These are phyloP conservation scores for Dothideomycetidae sp. DNA, from an alignment of 2,329 filamentous ascomycete genomes.

Conservation along the genomic window DNA sequence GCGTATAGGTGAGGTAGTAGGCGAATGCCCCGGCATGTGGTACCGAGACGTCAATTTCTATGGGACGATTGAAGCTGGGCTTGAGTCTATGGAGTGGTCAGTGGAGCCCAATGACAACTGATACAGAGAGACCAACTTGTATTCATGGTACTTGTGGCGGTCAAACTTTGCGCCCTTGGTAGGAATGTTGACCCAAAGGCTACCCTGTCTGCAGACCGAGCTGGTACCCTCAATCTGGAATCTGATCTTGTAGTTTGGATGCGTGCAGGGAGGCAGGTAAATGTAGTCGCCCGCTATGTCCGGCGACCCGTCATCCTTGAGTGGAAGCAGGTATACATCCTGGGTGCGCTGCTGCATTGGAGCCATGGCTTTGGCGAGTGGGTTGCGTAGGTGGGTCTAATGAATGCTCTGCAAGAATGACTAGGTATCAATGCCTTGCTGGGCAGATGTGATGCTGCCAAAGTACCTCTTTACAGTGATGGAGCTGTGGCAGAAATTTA, in stretches of 20 bases:
- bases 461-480: no score
- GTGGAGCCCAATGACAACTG: background rate
- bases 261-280: constrained; percentile 65
- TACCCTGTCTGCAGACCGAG: constrained; percentile 87
- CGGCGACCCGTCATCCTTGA: constrained; percentile 87
- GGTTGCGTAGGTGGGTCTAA: background rate
- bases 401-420: background rate
- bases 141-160: constrained; percentile 68
- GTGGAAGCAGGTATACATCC: constrained; percentile 65
- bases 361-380: constrained; percentile 18
- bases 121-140: constrained; percentile 52
- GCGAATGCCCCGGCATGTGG: constrained; percentile 73
- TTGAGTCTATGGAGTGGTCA: constrained; percentile 46
- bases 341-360: constrained; percentile 23
- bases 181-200: constrained; percentile 92
- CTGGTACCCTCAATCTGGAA: constrained; percentile 91
- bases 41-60: constrained; percentile 81
- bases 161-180: constrained; percentile 60
- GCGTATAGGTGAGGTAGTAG: constrained; percentile 86
- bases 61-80: constrained; percentile 82
- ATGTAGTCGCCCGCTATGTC: constrained; percentile 82
- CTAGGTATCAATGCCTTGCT: background rate
- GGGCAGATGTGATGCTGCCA: no score
- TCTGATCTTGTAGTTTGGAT: constrained; percentile 61
- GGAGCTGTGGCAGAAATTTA: background rate